Evolutionary conservation across 345 rosid species (phyloP), one percentile per base, ranked within the genome.

Genomic region (Gossypium ekmanianum): DNA sequence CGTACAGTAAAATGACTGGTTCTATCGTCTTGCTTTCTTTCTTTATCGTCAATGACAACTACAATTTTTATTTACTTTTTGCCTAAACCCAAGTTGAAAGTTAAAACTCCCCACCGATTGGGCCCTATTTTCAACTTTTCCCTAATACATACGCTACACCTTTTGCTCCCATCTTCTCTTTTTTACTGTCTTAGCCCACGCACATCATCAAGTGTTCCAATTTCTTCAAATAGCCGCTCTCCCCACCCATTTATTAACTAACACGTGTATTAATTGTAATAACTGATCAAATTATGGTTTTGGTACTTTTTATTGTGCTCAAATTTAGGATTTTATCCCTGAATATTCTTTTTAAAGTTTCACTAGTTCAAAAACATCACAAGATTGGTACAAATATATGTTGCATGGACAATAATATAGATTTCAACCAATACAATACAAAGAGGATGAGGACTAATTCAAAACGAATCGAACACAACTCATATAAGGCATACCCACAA

Each of bases 61-160:
- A 2, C n/a, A 8, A 7, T 2, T 1, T 18, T 3, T 56, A 56
- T n/a, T 20, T 8, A 14, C n/a, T 56, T 51, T 55, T 71, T 52
- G 16, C 61, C 12, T 8, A 54, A 71, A 5, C 47, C 11, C 17
- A 55, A 54, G 72, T 18, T 17, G 9, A 16, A 16, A 52, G 72
- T 54, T 17, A 9, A 5, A 16, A 52, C 56, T 52, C 56, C 24
- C 58, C 27, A 26, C 66, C 3, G 10, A n/a, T 7, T 18, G 27
- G 70, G 67, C n/a, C 41, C 71, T 54, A 48, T 52, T 1, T 1
- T 56, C 48, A 50, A 34, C 47, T 73, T 73, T 76, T 67, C 63
- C 61, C 24, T 22, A 47, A 67, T 24, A 12, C 12, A 41, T 13
- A 67, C 39, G 3, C 22, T 13, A 67, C 55, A 13, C 13, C 3